These are phyloP conservation scores for Flaveria robusta DNA, from an alignment of 129 eudicot species.

Conservation along the genomic window DNA sequence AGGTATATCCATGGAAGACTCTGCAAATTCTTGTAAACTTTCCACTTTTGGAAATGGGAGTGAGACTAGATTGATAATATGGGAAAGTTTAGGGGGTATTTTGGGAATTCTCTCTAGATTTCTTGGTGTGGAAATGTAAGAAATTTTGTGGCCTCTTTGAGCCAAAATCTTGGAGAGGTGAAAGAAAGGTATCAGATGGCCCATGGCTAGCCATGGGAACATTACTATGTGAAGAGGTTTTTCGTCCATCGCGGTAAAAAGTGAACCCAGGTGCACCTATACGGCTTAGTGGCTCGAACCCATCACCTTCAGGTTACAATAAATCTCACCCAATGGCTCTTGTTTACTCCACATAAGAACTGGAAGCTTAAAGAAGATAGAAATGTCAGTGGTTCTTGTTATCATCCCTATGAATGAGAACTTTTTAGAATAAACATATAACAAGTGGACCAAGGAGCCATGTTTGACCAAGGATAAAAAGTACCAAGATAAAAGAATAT, in stretches of 20 bases:
- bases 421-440: constrained; percentile 4
- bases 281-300: constrained; percentile 11
- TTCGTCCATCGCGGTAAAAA: constrained; percentile 34
- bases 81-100: constrained; percentile 47
- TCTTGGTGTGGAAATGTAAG: constrained; percentile 74
- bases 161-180: constrained; percentile 59
- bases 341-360: background rate
- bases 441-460: constrained; percentile 29
- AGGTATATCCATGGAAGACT: constrained; percentile 80
- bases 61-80: constrained; percentile 42
- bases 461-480: constrained; percentile 13
- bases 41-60: constrained; percentile 52
- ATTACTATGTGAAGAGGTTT: constrained; percentile 59
- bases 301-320: background rate
- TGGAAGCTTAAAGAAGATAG: background rate
- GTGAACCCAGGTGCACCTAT: background rate
- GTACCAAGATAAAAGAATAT: background rate
- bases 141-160: constrained; percentile 57
- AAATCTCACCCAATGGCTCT: background rate
- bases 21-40: constrained; percentile 49
- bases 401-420: background rate
- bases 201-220: constrained; percentile 98
- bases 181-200: constrained; percentile 74
- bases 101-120: constrained; percentile 60
- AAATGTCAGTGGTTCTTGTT: background rate